Conservation (phyloP, 176 grass and related monocot genomes). For the Guadua angustifolia region DNA sequence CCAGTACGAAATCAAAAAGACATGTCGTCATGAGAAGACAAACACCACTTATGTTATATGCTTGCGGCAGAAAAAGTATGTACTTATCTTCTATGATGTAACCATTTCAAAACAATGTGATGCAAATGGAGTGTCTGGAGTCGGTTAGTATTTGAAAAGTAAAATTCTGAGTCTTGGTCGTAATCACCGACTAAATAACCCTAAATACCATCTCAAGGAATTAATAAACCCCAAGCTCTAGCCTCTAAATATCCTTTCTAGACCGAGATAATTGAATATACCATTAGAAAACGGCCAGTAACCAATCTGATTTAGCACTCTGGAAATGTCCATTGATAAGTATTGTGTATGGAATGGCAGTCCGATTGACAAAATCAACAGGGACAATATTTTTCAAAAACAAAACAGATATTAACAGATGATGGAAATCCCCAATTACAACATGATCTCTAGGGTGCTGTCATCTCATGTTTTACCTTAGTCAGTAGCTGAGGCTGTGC, state of each 20-base stretch:
- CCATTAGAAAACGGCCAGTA: neutral
- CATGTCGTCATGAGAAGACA: slow-evolving; percentile 8
- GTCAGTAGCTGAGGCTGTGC: slow-evolving; percentile 60
- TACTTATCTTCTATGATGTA: neutral
- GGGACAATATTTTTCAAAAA: neutral
- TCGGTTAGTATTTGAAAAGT: neutral
- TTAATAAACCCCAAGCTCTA: neutral
- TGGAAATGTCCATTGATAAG: neutral
- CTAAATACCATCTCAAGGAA: neutral
- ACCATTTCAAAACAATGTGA: slow-evolving; percentile 12
- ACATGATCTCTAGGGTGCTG: neutral
- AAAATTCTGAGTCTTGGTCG: neutral
- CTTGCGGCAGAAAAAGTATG: neutral
- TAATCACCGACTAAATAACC: neutral
- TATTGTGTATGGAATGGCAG: neutral
- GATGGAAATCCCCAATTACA: neutral
- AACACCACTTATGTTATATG: neutral
- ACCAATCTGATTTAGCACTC: neutral
- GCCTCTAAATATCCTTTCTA: neutral
- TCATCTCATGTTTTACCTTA: slow-evolving; percentile 60
- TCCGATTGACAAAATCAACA: neutral
- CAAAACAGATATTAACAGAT: neutral
- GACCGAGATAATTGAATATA: neutral
- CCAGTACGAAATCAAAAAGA: neutral
- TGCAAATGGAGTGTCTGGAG: neutral